These are phyloP conservation scores for Kickxella alabastrina DNA, from an alignment of 192 early-diverging fungal genomes.

Conservation along the genomic window DNA sequence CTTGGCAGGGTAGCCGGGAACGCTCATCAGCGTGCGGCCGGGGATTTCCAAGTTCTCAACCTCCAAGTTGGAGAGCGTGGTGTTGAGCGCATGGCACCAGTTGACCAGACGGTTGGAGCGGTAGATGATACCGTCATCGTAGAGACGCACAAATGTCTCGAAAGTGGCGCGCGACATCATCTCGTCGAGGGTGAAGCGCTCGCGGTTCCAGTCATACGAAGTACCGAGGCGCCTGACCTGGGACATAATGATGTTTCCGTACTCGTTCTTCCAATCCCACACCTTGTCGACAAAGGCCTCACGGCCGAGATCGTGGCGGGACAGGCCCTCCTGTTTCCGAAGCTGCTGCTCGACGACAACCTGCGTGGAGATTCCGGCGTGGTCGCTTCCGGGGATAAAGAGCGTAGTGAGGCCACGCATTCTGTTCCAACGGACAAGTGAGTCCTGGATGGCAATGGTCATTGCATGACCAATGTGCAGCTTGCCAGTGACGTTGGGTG, in stretches of 20 bases:
- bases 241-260: constrained; percentile 73
- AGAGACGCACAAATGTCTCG: constrained; percentile 92
- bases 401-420: constrained; percentile 96
- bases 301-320: constrained; percentile 91
- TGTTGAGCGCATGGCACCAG: constrained; percentile 96
- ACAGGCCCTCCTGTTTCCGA: constrained; percentile 76
- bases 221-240: constrained; percentile 88
- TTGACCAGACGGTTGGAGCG: constrained; percentile 96
- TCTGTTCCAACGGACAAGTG: constrained; percentile 92
- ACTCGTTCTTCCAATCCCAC: constrained; percentile 95
- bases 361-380: constrained; percentile 97
- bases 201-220: constrained; percentile 91
- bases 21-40: constrained; percentile 77
- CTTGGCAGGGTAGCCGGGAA: constrained; percentile 88
- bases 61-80: constrained; percentile 95
- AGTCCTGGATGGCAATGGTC: constrained; percentile 92
- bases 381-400: constrained; percentile 93
- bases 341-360: constrained; percentile 95
- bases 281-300: constrained; percentile 83
- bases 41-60: constrained; percentile 87
- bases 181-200: constrained; percentile 90
- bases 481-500: constrained; percentile 98
- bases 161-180: constrained; percentile 75
- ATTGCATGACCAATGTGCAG: constrained; percentile 95
- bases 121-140: constrained; percentile 94